Conservation (phyloP, 495 filamentous ascomycete genomes). For the Terfezia boudieri region DNA sequence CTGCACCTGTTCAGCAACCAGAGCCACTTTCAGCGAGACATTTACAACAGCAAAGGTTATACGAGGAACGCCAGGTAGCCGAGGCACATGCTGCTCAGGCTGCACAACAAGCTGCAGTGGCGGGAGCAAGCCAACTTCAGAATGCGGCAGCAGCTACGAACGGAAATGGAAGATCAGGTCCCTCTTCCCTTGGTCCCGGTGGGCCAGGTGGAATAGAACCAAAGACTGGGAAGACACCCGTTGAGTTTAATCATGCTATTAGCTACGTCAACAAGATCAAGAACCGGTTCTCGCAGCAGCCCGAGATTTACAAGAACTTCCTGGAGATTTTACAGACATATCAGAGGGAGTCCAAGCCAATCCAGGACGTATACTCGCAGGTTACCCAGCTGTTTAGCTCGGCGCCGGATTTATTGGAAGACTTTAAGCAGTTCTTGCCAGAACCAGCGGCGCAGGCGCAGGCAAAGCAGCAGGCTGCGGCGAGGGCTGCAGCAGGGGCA, state of each 20-base stretch:
- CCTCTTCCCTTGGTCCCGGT: conserved; percentile 24
- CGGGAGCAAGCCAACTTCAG: conserved; percentile 52
- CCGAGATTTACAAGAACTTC: conserved; percentile 98
- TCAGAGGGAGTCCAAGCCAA: conserved; percentile 92
- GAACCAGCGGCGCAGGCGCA: conserved; percentile 85
- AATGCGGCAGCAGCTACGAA: conserved; percentile 42
- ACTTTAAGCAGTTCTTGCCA: conserved; percentile 97
- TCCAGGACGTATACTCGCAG: conserved; percentile 94
- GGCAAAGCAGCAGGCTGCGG: conserved; percentile 42
- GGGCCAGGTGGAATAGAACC: conserved; percentile 26
- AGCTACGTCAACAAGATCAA: conserved; percentile 99
- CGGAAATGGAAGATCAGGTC: conserved; percentile 26
- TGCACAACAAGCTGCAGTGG: conserved; percentile 57
- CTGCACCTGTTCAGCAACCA: conserved; percentile 1
- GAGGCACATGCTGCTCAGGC: conserved; percentile 18
- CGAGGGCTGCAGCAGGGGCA: conserved; percentile 42
- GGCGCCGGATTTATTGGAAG: conserved; percentile 89
- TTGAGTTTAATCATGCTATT: conserved; percentile 99
- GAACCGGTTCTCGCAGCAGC: conserved; percentile 89
- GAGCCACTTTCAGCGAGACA: conserved; percentile 11
- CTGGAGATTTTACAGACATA: conserved; percentile 97
- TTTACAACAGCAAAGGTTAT: conserved; percentile 26
- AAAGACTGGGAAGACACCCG: conserved; percentile 36
- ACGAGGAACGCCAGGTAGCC: conserved; percentile 11
- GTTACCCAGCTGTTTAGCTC: conserved; percentile 84